A percentile compares a stretch with the other conserved stretches of the same genome.
Evolutionary conservation across 192 early-diverging fungal genomes (phyloP).

Genomic region (Podila verticillata): DNA sequence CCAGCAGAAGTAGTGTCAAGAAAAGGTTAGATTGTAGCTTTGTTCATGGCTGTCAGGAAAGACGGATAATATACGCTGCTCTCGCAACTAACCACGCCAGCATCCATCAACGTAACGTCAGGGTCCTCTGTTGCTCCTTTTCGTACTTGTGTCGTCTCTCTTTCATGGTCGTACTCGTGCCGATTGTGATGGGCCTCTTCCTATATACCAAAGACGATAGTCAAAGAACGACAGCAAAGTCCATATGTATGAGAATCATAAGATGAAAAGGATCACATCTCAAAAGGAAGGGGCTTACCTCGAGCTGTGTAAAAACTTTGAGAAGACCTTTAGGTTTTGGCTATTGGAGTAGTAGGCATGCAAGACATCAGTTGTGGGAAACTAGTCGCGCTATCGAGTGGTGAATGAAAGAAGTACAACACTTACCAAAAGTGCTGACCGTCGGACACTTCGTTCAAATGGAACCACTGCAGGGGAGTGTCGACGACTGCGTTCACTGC

Average conservation of each 20-base stretch:
- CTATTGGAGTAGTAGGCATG: background rate
- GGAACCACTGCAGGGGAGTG: slow-evolving; percentile 46
- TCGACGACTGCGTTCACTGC: slow-evolving; percentile 39
- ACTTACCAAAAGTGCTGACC: slow-evolving; percentile 35
- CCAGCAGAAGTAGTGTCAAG: background rate
- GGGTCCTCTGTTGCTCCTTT: slow-evolving; percentile 12
- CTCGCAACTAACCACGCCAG: slow-evolving; percentile 28
- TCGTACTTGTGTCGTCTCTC: slow-evolving; percentile 49
- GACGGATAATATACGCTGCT: background rate
- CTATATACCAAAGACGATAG: background rate
- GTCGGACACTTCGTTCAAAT: slow-evolving; percentile 40
- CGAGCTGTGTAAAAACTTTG: slow-evolving; percentile 45
- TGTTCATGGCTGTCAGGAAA: background rate
- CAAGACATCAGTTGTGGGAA: background rate
- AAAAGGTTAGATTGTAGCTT: too few relatives aligned
- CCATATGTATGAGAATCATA: background rate
- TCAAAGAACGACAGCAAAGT: background rate
- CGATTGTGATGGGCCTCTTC: slow-evolving; percentile 45
- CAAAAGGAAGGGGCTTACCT: slow-evolving; percentile 4
- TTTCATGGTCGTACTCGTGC: slow-evolving; percentile 46
- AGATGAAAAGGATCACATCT: background rate
- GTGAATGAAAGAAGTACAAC: background rate
- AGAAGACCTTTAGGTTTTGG: slow-evolving; percentile 46
- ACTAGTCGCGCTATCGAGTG: background rate
- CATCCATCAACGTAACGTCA: slow-evolving; percentile 21